Evolutionary conservation across 805 yeast species (phyloP), one percentile per base, ranked within the genome.

Genomic region (Lipomyces yamadae): DNA sequence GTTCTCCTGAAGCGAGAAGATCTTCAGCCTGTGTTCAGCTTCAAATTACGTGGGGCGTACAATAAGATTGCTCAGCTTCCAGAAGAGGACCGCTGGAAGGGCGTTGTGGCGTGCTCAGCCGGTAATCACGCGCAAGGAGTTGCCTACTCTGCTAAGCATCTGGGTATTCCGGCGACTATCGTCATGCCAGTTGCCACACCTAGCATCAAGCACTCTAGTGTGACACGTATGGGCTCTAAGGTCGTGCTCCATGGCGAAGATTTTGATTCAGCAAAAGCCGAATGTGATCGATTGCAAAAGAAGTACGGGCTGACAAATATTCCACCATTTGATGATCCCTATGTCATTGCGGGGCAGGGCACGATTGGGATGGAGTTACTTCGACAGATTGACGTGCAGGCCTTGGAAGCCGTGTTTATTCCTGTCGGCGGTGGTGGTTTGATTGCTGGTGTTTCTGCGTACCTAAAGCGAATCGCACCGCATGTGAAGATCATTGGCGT

Each of bases 61-160:
- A 95, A 95, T 78, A 92, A 92, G 97, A 90, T 95, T 73, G 96
- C 98, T 45, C 91, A 94, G 74, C 79, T 95, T 60, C 75, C 82
- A 15, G 76, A 80, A 29, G 85, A 84, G 57, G 81, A 88, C 72
- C 84, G 88, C 70, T 73, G 91, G 77, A 82, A 84, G 59, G 99
- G 99, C 73, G 98, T 95, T 63, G 90, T 96, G 76, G 98, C 98
- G 0, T 95, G 98, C 75, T 92, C 98, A 37, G 99, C 99, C 3
- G 99, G 99, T 45, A 95, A 95, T 78, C 99, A 95, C 74, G 99
- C 99, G 1, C 99, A 95, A 77, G 99, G 99, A 72, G 98, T 95
- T 13, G 99, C 99, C 0, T 94, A 79, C 76, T 89, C 97, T 30
- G 97, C 98, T 3, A 87, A 86, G 67, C 86, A 88, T 67, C 81